These are phyloP conservation scores for Yarrowia sp. DNA, from an alignment of 805 yeast species.

Conservation along the genomic window DNA sequence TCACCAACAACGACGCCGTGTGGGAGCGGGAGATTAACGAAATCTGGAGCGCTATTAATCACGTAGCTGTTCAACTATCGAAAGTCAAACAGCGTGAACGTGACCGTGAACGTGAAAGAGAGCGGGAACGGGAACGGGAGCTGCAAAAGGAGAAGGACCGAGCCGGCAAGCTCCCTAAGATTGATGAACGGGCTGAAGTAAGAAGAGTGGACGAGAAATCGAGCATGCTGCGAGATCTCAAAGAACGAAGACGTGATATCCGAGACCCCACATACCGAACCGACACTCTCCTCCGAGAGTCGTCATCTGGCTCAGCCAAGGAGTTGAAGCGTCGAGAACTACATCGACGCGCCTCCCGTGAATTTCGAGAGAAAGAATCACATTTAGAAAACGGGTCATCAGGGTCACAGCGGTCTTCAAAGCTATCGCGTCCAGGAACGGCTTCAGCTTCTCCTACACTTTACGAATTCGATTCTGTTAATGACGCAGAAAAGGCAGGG, in stretches of 20 bases:
- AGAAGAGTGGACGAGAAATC: background rate
- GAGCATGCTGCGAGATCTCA: background rate
- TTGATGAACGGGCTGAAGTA: slow-evolving; percentile 7
- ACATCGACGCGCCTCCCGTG: slow-evolving; percentile 13
- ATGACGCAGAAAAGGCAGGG: slow-evolving; percentile 28
- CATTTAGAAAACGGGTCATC: slow-evolving; percentile 7
- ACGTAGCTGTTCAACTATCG: slow-evolving; percentile 14
- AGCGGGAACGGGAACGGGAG: slow-evolving; percentile 3
- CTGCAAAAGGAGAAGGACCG: background rate
- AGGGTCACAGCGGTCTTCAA: background rate
- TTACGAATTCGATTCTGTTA: slow-evolving; percentile 19
- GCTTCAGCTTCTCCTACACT: slow-evolving; percentile 19
- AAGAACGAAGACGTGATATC: slow-evolving; percentile 5
- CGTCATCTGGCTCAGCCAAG: slow-evolving; percentile 18
- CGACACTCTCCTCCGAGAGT: slow-evolving; percentile 1
- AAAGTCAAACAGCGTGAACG: slow-evolving; percentile 23
- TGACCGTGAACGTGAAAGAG: slow-evolving; percentile 23
- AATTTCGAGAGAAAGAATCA: slow-evolving; percentile 13
- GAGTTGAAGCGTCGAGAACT: slow-evolving; percentile 15
- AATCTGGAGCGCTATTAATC: slow-evolving; percentile 25
- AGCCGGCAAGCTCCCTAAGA: slow-evolving; percentile 7
- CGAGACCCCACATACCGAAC: slow-evolving; percentile 6
- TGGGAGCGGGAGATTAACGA: slow-evolving; percentile 20
- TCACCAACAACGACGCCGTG: slow-evolving; percentile 22
- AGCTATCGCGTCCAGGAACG: slow-evolving; percentile 15